These are phyloP conservation scores for Liquidambar formosana DNA, from an alignment of 164 flowering plant genomes.

Conservation along the genomic window DNA sequence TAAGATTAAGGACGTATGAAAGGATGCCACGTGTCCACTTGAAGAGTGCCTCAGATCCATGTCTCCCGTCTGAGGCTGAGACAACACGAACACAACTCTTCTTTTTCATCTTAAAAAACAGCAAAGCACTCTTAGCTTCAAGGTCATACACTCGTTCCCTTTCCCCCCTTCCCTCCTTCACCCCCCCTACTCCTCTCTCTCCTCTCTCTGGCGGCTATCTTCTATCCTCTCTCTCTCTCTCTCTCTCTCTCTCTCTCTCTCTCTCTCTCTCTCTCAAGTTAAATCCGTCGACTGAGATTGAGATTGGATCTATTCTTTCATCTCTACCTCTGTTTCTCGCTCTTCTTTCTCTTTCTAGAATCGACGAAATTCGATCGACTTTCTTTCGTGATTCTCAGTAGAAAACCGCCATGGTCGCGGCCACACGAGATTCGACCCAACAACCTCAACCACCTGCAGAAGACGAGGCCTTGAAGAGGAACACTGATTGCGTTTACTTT, in stretches of 20 bases:
- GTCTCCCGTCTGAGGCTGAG: too few species aligned
- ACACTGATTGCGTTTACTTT: conserved; percentile 90
- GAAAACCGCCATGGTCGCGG: conserved; percentile 25
- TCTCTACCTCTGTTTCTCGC: not conserved
- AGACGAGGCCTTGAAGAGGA: conserved; percentile 67
- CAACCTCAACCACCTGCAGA: conserved; percentile 33
- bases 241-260: not conserved
- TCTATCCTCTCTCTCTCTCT: not conserved
- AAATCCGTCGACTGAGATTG: not conserved
- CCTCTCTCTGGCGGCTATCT: not conserved
- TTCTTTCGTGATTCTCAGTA: not conserved
- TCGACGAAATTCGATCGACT: not conserved
- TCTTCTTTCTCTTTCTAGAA: not conserved
- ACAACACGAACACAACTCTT: too few species aligned
- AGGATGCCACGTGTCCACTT: too few species aligned
- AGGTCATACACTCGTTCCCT: not conserved
- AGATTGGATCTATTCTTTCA: not conserved
- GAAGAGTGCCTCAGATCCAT: too few species aligned
- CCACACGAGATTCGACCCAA: conserved; percentile 13
- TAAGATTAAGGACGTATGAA: too few species aligned
- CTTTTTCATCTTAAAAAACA: too few species aligned
- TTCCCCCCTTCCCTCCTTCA: not conserved
- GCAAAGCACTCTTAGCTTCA: not conserved
- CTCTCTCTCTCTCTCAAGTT: not conserved
- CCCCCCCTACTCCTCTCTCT: not conserved